Evolutionary conservation across 768 basidiomycete species (phyloP), one percentile per base, ranked within the genome.

Genomic region (Serendipita sp.): DNA sequence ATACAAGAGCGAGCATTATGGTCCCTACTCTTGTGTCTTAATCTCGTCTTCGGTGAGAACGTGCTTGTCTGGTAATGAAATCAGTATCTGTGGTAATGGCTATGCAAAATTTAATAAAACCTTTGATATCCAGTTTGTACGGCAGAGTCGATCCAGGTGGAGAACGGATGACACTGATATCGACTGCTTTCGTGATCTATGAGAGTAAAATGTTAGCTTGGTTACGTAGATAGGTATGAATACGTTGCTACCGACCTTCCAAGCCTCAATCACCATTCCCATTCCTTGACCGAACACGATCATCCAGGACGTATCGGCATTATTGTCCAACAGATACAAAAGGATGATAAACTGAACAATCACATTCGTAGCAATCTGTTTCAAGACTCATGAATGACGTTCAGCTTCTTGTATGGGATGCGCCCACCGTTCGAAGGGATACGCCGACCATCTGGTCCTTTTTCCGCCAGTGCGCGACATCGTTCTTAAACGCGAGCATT

Each of bases 221-320:
- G 45, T 47, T 38, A 60, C 56, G 46, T 44, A 56, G 3, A 34
- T 63, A 44, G 35, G 44, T n/a, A 47, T 32, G 1, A 28, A 10
- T 13, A 38, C 41, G 47, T 3, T 23, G 16, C 23, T n/a, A 44
- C 77, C 64, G 66, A 84, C 87, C 85, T 97, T 97, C 94, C 93
- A 97, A 1, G 90, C 92, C 75, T 97, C 95, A 65, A 91, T 83
- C 35, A 89, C 69, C 47, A 89, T 81, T 47, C 90, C 88, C 73
- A 84, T 81, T 8, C 89, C 90, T 64, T 88, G 90, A 3, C 88
- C 86, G 73, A 92, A 81, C 30, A 97, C 80, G 73, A 98, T 97
- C 91, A 97, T 97, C 88, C 91, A 95, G 70, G 87, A 91, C 35
- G 95, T 99, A 73, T 97, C 89, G 63, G 90, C 85, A 69, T 89